These are phyloP conservation scores for Spinacia oleracea DNA, from an alignment of 179 eudicot species.

Conservation along the genomic window DNA sequence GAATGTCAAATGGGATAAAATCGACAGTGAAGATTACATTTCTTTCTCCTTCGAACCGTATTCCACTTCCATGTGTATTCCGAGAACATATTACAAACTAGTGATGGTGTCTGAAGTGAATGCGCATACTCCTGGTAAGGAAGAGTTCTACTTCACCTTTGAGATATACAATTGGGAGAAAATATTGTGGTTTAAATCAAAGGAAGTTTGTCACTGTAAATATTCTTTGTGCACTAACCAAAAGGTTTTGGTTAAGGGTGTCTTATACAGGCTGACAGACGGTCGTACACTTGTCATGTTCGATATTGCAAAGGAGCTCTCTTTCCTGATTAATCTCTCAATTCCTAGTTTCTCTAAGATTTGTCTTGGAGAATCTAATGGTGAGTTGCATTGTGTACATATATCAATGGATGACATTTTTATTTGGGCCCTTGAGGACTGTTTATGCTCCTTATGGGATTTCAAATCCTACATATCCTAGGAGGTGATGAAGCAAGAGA, in stretches of 20 bases:
- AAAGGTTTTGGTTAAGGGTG: conserved; percentile 19
- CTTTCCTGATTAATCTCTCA: conserved; percentile 26
- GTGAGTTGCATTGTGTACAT: conserved; percentile 17
- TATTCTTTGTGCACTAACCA: conserved; percentile 23
- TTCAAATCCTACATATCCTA: conserved; percentile 23
- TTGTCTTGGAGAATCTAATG: conserved; percentile 32
- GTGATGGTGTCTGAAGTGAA: conserved; percentile 24
- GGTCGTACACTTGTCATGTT: conserved; percentile 25
- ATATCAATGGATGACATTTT: conserved; percentile 20
- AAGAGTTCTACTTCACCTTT: conserved; percentile 26
- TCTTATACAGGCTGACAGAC: conserved; percentile 33
- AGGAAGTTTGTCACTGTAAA: conserved; percentile 31
- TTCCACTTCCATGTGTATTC: conserved; percentile 8
- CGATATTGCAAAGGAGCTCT: conserved; percentile 24
- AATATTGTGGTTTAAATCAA: conserved; percentile 28
- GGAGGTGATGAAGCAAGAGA: conserved; percentile 20
- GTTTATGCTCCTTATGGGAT: conserved; percentile 31
- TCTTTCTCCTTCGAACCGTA: conserved; percentile 27
- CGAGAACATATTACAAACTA: conserved; percentile 21
- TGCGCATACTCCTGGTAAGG: conserved; percentile 23
- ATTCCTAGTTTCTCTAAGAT: conserved; percentile 17
- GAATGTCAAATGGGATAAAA: conserved; percentile 26
- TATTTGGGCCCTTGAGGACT: conserved; percentile 28
- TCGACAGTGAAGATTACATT: conserved; percentile 10
- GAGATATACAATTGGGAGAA: conserved; percentile 26